These are phyloP conservation scores for Bjerkandera adusta DNA, from an alignment of 1,284 basidiomycete genomes.

Conservation along the genomic window DNA sequence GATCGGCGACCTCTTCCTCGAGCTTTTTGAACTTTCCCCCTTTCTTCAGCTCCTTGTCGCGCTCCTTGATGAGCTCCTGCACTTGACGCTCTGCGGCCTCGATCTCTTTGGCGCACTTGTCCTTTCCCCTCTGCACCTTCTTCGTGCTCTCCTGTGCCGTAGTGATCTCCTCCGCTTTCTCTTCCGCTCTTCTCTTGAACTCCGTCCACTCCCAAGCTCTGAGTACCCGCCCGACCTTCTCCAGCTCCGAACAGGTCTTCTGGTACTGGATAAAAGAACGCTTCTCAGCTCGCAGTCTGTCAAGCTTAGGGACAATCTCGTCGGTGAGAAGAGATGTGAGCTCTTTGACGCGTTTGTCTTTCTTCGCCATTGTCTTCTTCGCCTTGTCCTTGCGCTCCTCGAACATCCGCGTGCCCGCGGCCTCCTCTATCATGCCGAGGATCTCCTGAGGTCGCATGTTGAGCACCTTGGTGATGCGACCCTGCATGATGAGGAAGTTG, in stretches of 20 bases:
- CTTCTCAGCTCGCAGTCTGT: slow-evolving; percentile 90
- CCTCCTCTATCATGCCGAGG: slow-evolving; percentile 98
- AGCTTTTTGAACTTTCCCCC: slow-evolving; percentile 77
- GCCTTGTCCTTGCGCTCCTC: slow-evolving; percentile 99
- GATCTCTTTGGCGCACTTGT: slow-evolving; percentile 44
- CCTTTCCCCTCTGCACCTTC: slow-evolving; percentile 45
- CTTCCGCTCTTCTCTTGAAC: slow-evolving; percentile 42
- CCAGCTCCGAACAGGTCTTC: slow-evolving; percentile 87
- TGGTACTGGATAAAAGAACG: slow-evolving; percentile 89
- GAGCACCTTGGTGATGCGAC: slow-evolving; percentile 92
- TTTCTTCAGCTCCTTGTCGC: slow-evolving; percentile 66
- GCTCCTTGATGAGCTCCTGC: slow-evolving; percentile 64
- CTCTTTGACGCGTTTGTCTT: slow-evolving; percentile 95
- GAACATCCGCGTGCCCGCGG: slow-evolving; percentile 98
- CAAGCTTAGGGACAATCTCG: slow-evolving; percentile 94
- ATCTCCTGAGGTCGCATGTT: slow-evolving; percentile 99
- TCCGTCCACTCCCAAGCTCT: slow-evolving; percentile 90
- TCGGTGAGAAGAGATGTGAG: slow-evolving; percentile 79
- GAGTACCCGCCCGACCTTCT: slow-evolving; percentile 82
- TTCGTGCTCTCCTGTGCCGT: slow-evolving; percentile 44
- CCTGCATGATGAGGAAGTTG: slow-evolving; percentile 99
- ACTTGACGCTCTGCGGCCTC: slow-evolving; percentile 52
- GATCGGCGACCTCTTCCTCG: slow-evolving; percentile 74
- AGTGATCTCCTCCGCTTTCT: slow-evolving; percentile 55
- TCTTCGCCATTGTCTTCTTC: slow-evolving; percentile 95